These are phyloP conservation scores for Torrubiella hemipterigena DNA, from an alignment of 2,329 filamentous ascomycete genomes.

Conservation along the genomic window DNA sequence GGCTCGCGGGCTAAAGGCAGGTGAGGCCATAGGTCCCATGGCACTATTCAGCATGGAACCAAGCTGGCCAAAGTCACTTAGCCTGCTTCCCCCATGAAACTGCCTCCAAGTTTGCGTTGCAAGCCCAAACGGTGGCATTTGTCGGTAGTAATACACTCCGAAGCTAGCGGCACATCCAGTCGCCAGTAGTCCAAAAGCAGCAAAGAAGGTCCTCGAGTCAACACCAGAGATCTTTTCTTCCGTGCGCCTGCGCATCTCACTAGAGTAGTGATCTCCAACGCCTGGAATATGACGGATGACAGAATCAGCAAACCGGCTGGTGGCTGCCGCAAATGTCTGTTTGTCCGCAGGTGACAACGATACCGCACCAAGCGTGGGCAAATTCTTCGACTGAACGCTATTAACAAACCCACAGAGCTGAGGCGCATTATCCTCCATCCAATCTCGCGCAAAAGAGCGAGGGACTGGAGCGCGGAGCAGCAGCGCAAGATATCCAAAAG, in stretches of 20 bases:
- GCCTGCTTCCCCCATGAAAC: constrained; percentile 14
- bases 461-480: constrained; percentile 45
- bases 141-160: constrained; percentile 25
- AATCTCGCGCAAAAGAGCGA: constrained; percentile 27
- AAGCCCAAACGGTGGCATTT: constrained; percentile 32
- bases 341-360: constrained; percentile 15
- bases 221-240: constrained; percentile 19
- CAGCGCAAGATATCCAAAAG: constrained; percentile 66
- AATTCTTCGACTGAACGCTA: constrained; percentile 13
- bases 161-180: constrained; percentile 26
- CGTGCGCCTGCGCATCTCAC: constrained; percentile 23
- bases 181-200: constrained; percentile 20
- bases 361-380: constrained; percentile 11
- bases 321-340: constrained; percentile 12
- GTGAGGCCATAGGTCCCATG: constrained; percentile 14
- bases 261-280: constrained; percentile 21
- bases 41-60: constrained; percentile 30
- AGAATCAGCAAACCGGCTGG: constrained; percentile 20
- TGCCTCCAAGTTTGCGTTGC: constrained; percentile 29
- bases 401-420: constrained; percentile 19
- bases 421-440: constrained; percentile 20
- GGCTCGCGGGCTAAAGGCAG: constrained; percentile 11
- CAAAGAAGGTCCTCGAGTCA: constrained; percentile 18
- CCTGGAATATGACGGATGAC: constrained; percentile 21
- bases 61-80: constrained; percentile 34